Conservation (phyloP, 2,329 filamentous ascomycete species). For the Pestalotiopsis sp. region DNA sequence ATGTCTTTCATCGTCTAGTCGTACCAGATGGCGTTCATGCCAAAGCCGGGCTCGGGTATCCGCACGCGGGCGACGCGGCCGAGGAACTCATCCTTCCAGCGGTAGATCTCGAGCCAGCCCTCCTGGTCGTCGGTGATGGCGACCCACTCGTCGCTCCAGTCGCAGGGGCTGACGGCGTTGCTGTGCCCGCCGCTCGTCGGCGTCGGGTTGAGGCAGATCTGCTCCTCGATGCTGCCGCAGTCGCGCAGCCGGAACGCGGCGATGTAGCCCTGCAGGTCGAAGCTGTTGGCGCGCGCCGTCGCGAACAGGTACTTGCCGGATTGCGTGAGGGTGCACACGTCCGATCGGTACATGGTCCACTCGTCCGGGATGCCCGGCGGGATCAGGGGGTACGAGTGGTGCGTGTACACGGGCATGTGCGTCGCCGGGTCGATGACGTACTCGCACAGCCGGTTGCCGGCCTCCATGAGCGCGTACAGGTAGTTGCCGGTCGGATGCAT, state of each 20-base stretch:
- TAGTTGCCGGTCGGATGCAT: slow-evolving; percentile 78
- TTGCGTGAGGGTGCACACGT: slow-evolving; percentile 75
- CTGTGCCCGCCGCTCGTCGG: slow-evolving; percentile 87
- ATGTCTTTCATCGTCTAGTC: slow-evolving; percentile 49
- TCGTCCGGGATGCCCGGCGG: slow-evolving; percentile 66
- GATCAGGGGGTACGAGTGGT: slow-evolving; percentile 76
- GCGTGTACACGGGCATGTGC: slow-evolving; percentile 77
- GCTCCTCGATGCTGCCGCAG: slow-evolving; percentile 72
- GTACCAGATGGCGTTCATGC: slow-evolving; percentile 97
- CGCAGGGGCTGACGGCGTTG: slow-evolving; percentile 83
- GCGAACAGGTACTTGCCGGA: slow-evolving; percentile 80
- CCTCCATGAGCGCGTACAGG: slow-evolving; percentile 87
- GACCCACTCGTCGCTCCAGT: slow-evolving; percentile 87
- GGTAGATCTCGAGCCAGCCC: slow-evolving; percentile 85
- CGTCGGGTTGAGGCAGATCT: slow-evolving; percentile 81
- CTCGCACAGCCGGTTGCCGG: slow-evolving; percentile 81
- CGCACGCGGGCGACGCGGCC: slow-evolving; percentile 76
- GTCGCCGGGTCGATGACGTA: slow-evolving; percentile 78
- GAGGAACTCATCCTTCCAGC: slow-evolving; percentile 82
- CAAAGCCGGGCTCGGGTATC: slow-evolving; percentile 85
- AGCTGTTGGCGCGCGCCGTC: slow-evolving; percentile 77
- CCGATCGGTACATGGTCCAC: slow-evolving; percentile 75
- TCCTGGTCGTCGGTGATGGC: slow-evolving; percentile 88
- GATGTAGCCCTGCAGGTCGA: slow-evolving; percentile 79
- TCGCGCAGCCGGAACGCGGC: slow-evolving; percentile 74